These are phyloP conservation scores for Verticillium longisporum DNA, from an alignment of 2,329 filamentous ascomycete species.

Conservation along the genomic window DNA sequence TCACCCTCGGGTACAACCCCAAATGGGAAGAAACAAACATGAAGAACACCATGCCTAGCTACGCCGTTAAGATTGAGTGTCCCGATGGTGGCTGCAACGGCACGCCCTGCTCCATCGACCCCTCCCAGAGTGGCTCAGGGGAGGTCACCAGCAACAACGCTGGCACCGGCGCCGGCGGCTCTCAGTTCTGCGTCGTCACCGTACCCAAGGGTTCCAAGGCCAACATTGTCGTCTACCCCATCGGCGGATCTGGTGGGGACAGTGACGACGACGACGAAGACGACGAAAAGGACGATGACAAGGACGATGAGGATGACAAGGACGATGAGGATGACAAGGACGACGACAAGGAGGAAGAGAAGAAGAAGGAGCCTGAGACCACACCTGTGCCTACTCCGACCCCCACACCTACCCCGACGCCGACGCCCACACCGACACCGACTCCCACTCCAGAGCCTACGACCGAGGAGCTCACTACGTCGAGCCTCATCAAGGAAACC, in stretches of 20 bases:
- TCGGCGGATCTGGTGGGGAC: constrained; percentile 32
- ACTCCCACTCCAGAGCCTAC: constrained; percentile 9
- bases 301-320: too few relatives aligned
- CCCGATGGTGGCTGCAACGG: constrained; percentile 60
- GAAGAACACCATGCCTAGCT: constrained; percentile 52
- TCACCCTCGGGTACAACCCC: constrained; percentile 74
- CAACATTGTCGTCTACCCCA: constrained; percentile 56
- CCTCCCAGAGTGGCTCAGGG: constrained; percentile 46
- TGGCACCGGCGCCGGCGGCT: constrained; percentile 58
- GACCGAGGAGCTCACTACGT: constrained; percentile 14
- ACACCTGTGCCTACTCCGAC: constrained; percentile 10
- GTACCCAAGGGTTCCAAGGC: constrained; percentile 60
- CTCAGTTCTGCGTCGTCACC: constrained; percentile 70
- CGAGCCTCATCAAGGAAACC: constrained; percentile 12
- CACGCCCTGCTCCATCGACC: constrained; percentile 67
- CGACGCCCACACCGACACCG: constrained; percentile 15
- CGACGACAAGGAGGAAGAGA: constrained; percentile 10
- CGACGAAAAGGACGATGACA: too few relatives aligned
- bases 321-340: constrained; percentile 12
- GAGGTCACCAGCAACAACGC: constrained; percentile 49
- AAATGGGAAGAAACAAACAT: constrained; percentile 56
- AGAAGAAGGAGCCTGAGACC: constrained; percentile 9
- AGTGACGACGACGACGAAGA: constrained; percentile 1
- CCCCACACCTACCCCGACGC: constrained; percentile 8
- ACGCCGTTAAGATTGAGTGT: constrained; percentile 66